Evolutionary conservation across 805 yeast genomes (phyloP).

Genomic region (Metschnikowia rubicola): DNA sequence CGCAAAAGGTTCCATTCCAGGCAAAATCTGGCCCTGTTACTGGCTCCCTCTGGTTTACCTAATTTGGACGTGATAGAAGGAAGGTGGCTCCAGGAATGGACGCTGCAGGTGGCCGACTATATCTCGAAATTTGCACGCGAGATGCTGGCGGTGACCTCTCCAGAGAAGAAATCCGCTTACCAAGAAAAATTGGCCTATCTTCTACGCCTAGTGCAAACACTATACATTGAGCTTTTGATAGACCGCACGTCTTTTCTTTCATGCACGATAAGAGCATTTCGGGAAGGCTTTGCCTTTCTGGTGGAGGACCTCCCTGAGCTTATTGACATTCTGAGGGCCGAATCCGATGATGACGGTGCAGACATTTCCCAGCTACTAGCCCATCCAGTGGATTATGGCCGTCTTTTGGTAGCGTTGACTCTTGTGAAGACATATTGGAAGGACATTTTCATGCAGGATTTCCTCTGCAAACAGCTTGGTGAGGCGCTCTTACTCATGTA

Average conservation of each 20-base stretch:
- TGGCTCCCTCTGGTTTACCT: conserved; percentile 4
- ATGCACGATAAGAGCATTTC: conserved; percentile 58
- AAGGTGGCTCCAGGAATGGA: conserved; percentile 85
- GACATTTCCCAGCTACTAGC: conserved; percentile 2
- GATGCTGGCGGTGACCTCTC: conserved; percentile 21
- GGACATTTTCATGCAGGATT: conserved; percentile 53
- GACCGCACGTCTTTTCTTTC: conserved; percentile 60
- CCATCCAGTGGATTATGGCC: conserved; percentile 32
- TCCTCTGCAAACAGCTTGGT: conserved; percentile 60
- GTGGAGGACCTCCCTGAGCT: conserved; percentile 24
- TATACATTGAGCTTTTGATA: conserved; percentile 66
- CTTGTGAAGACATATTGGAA: conserved; percentile 69
- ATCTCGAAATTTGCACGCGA: conserved; percentile 50
- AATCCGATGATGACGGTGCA: conserved; percentile 23
- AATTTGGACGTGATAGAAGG: conserved; percentile 39
- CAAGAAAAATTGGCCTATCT: conserved; percentile 55
- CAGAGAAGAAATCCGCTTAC: conserved; percentile 39
- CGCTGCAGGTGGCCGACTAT: conserved; percentile 70
- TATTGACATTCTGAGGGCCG: conserved; percentile 15
- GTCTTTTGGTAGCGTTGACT: conserved; percentile 36
- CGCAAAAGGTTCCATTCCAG: conserved; percentile 29
- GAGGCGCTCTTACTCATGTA: conserved; percentile 54
- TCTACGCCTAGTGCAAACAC: conserved; percentile 54
- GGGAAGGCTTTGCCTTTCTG: conserved; percentile 30
- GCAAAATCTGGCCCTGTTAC: conserved; percentile 1